Evolutionary conservation across 257 asterid species (phyloP), one percentile per base, ranked within the genome.

Genomic region (Vinca minor): DNA sequence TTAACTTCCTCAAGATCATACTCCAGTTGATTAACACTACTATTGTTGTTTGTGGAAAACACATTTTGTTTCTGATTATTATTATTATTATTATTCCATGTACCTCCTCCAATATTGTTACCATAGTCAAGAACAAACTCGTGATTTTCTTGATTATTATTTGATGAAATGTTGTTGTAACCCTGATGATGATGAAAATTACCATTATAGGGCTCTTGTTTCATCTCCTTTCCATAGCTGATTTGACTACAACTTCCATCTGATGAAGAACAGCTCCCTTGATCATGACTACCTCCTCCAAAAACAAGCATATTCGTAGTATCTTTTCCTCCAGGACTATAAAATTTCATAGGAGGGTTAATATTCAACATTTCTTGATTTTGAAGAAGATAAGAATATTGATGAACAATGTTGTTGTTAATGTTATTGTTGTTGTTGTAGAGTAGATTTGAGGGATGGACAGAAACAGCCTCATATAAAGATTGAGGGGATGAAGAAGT

Each of bases 1-100:
- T 83, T 84, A 52, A 88, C 86, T 68, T 88, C 87, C 44, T 84
- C 89, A 67, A 82, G 67, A 73, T 82, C 86, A 76, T 72, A 70
- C 65, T 85, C 69, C 10, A 83, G 54, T 69, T 76, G 73, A 39
- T 7, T 34, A 3, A 7, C 7, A 3, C 38, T 7, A 34, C n/a
- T n/a, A n/a, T n/a, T n/a, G n/a, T 39, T 34, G 55, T 59, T 66
- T 1, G 62, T 73, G 66, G 68, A 39, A 66, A 67, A 26, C 73
- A 55, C 74, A 65, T 54, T 56, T 18, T 52, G 63, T 59, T 73
- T 73, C 8, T 76, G 64, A 34, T 34, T 34, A 34, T 34, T 34
- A 34, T 34, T 34, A 34, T 34, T 34, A 50, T 77, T 77, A 15
- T 14, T 15, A 26, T 25, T 45, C 68, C 75, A 73, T 4, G 58